Conservation (phyloP, 164 flowering plant species). For the Euptelea pleiosperma region DNA sequence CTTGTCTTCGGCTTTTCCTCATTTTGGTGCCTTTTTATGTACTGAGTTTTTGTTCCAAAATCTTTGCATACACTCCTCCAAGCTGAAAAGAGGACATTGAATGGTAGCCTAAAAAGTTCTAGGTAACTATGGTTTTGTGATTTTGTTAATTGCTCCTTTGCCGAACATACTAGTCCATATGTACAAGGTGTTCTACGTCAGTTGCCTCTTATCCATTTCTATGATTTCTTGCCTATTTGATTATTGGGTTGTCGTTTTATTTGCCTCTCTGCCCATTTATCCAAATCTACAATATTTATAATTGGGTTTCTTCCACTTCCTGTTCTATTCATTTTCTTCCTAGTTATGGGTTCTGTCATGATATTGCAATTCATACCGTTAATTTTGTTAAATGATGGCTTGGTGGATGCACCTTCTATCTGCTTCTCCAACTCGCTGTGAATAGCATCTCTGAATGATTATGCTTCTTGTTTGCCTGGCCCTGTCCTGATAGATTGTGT, state of each 20-base stretch:
- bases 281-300: not conserved
- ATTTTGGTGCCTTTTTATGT: too few relatives aligned
- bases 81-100: too few relatives aligned
- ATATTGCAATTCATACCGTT: not conserved
- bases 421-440: too few relatives aligned
- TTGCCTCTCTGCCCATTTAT: not conserved
- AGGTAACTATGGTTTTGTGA: not conserved
- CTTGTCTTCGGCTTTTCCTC: too few relatives aligned
- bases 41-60: too few relatives aligned
- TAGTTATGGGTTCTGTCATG: not conserved
- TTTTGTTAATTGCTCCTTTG: too few relatives aligned
- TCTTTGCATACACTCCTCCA: too few relatives aligned
- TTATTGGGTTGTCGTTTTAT: not conserved
- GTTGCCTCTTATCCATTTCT: too few relatives aligned
- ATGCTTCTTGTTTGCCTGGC: not conserved
- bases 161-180: too few relatives aligned
- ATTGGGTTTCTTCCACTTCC: not conserved
- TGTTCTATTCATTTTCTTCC: not conserved
- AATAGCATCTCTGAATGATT: too few relatives aligned
- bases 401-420: not conserved
- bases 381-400: not conserved
- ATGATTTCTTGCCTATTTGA: not conserved
- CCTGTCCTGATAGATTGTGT: not conserved
- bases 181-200: too few relatives aligned
- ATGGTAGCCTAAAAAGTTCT: too few relatives aligned